Base-by-base conservation (phyloP, 2,329 filamentous ascomycete genomes). In the Colletotrichum sp. region DNA sequence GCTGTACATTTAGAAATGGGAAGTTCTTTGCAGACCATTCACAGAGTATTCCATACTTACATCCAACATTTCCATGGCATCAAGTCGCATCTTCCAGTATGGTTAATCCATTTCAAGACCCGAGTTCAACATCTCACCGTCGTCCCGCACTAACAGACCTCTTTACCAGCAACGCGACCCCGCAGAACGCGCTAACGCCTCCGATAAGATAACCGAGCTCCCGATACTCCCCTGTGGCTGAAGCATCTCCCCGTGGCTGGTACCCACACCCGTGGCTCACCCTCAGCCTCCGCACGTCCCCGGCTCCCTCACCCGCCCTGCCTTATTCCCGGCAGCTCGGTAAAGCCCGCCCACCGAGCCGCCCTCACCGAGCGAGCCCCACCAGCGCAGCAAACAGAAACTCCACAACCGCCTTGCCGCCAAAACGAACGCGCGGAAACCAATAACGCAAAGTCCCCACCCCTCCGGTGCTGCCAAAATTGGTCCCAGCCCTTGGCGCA, bases 111-210 rank as follows among this genome's bases (percentile, higher is more conserved):
- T n/a, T 10, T 6, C 18, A 44, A 39, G 18, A 57, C 6, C 64
- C 24, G 34, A 10, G 9, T 39, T 3, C 6, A 13, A 18, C 16
- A 24, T 36, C 32, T 32, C 18, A 15, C n/a, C 10, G 3, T 10
- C 8, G 66, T 70, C n/a, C 9, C 6, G 18, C 66, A 49, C 72
- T 75, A 75, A 72, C 72, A 75, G 30, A 57, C 15, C 26, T 36
- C 24, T 63, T 57, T 18, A 13, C 32, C 36, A 44, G 26, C 10
- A 36, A 60, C 72, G 64, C 71, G 55, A 69, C 72, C 60, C 60
- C 21, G 13, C 28, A 67, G 12, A 4, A 44, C 39, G 24, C 63
- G 63, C 18, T 28, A 21, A 12, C 7, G 4, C 15, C 26, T 6
- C 8, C n/a, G 67, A 71, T 74, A 65, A 74, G 72, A 66, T 71